These are phyloP conservation scores for Entoloma clypeatum DNA, from an alignment of 1,284 basidiomycete species.

Conservation along the genomic window DNA sequence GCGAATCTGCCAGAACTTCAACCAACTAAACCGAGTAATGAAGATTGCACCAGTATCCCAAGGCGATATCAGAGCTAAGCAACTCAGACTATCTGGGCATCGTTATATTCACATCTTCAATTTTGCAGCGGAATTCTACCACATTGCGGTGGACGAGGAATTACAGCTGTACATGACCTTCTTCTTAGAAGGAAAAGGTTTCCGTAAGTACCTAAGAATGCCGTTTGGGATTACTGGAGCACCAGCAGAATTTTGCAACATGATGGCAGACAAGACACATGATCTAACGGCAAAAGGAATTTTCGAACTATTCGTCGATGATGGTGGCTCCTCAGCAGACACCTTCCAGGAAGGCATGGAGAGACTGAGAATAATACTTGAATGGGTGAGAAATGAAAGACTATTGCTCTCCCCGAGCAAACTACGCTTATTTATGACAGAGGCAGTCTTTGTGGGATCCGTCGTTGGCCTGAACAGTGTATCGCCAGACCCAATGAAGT, in stretches of 20 bases:
- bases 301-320: conserved; percentile 34
- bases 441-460: conserved; percentile 31
- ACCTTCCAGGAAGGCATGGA: conserved; percentile 23
- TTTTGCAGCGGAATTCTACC: conserved; percentile 32
- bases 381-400: conserved; percentile 17
- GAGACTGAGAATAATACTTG: conserved; percentile 22
- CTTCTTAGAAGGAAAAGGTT: conserved; percentile 36
- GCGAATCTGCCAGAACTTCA: too few species aligned
- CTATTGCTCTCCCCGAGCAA: conserved; percentile 33
- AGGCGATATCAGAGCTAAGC: too few species aligned
- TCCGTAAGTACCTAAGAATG: conserved; percentile 34
- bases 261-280: conserved; percentile 28
- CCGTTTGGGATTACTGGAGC: conserved; percentile 41
- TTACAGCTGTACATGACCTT: conserved; percentile 33
- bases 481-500: conserved; percentile 28
- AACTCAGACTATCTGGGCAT: neutral
- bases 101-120: conserved; percentile 4
- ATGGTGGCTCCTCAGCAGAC: conserved; percentile 27
- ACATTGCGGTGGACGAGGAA: conserved; percentile 23
- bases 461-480: conserved; percentile 29
- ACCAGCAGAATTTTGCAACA: conserved; percentile 33
- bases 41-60: too few species aligned
- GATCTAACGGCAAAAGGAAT: conserved; percentile 28
- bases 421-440: conserved; percentile 28
- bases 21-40: too few species aligned